Conservation (phyloP, 1,284 basidiomycete genomes). For the Trichosporon asahii region DNA sequence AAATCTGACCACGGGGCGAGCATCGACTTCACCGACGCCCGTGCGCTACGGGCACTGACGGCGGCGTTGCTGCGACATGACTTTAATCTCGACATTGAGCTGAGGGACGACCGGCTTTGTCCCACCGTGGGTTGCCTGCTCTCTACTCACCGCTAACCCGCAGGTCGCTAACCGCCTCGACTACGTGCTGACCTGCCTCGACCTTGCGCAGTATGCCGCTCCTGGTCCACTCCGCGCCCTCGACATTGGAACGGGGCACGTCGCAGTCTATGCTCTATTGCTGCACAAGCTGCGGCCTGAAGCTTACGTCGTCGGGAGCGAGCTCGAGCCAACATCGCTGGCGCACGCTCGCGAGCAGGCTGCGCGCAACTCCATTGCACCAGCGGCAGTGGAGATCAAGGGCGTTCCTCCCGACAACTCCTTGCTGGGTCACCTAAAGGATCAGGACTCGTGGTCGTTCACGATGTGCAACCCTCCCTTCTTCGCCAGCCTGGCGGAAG, state of each 20-base stretch:
- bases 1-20: conserved; percentile 22
- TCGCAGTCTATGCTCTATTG: conserved; percentile 83
- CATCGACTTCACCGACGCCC: conserved; percentile 70
- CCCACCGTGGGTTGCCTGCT: conserved; percentile 63
- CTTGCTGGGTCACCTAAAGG: background rate
- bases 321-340: conserved; percentile 65
- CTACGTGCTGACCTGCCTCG: conserved; percentile 70
- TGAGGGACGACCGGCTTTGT: conserved; percentile 73
- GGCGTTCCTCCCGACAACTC: background rate
- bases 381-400: background rate
- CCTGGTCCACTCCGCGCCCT: conserved; percentile 43
- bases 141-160: background rate
- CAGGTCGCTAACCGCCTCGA: conserved; percentile 62
- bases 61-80: conserved; percentile 70
- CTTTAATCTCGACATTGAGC: conserved; percentile 62
- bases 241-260: conserved; percentile 79
- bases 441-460: conserved; percentile 51
- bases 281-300: conserved; percentile 59
- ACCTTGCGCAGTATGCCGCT: conserved; percentile 37
- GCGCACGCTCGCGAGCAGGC: conserved; percentile 60
- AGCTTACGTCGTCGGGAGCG: conserved; percentile 65
- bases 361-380: conserved; percentile 56
- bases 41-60: conserved; percentile 69
- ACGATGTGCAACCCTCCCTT: conserved; percentile 97
- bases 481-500: conserved; percentile 69